Conservation (phyloP, 768 basidiomycete genomes). For the Trametopsis cervina region DNA sequence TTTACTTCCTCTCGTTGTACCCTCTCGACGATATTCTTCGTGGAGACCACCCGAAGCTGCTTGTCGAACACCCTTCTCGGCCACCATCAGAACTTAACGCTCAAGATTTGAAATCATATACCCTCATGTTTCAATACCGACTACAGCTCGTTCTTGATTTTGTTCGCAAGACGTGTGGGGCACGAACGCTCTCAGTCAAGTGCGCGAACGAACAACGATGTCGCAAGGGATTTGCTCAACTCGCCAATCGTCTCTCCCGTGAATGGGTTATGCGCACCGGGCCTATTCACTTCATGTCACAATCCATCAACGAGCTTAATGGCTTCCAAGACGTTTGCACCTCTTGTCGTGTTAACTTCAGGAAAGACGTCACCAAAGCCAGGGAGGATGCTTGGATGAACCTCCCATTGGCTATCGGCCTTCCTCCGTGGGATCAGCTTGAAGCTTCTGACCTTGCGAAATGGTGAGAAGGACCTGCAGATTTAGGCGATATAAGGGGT, state of each 20-base stretch:
- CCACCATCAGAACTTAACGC: constrained; percentile 38
- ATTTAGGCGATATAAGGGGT: not conserved
- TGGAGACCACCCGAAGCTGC: constrained; percentile 47
- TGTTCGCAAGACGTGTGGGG: constrained; percentile 34
- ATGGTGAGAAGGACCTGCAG: not conserved
- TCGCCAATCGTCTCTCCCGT: constrained; percentile 35
- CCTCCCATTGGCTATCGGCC: constrained; percentile 37
- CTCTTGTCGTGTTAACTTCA: constrained; percentile 37
- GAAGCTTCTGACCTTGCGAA: constrained; percentile 21
- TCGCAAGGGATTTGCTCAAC: constrained; percentile 34
- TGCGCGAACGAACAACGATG: constrained; percentile 30
- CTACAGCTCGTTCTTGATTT: constrained; percentile 42
- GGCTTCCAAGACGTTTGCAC: constrained; percentile 35
- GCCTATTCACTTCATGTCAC: constrained; percentile 46
- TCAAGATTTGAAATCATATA: constrained; percentile 41
- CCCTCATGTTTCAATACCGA: constrained; percentile 52
- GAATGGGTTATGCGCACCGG: constrained; percentile 47
- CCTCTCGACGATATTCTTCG: constrained; percentile 40
- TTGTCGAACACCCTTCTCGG: constrained; percentile 39
- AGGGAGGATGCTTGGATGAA: constrained; percentile 40
- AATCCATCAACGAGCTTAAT: constrained; percentile 30
- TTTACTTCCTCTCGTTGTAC: constrained; percentile 57
- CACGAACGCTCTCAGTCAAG: constrained; percentile 16
- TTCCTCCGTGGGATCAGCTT: constrained; percentile 42
- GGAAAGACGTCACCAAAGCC: constrained; percentile 30